A percentile compares a stretch with the other conserved stretches of the same genome.
These are phyloP conservation scores for Conticribra weissflogii DNA, from an alignment of 108 stramenopile genomes.

Conservation along the genomic window DNA sequence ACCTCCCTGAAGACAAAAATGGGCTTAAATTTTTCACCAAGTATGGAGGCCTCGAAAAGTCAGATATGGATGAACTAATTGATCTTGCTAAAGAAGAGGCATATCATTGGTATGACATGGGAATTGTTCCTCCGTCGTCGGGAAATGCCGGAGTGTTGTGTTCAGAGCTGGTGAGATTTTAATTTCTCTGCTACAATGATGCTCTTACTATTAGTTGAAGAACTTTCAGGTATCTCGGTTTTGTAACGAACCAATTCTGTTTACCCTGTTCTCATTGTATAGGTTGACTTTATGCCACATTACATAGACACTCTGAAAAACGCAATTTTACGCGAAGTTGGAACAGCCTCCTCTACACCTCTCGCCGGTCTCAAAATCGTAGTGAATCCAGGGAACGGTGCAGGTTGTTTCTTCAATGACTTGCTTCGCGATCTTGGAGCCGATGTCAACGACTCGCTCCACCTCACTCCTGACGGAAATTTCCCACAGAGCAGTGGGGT, in stretches of 20 bases:
- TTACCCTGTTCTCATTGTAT: background rate
- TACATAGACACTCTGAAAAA: conserved; percentile 55
- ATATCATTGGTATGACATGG: conserved; percentile 55
- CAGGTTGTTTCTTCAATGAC: conserved; percentile 73
- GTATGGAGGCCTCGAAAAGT: conserved; percentile 47
- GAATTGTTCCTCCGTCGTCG: conserved; percentile 71
- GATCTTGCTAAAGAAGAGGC: conserved; percentile 45
- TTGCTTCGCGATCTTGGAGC: conserved; percentile 74
- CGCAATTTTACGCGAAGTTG: conserved; percentile 57
- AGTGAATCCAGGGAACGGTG: conserved; percentile 81
- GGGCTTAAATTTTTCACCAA: conserved; percentile 80
- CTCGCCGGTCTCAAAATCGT: conserved; percentile 71
- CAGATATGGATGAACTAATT: conserved; percentile 48
- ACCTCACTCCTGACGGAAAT: conserved; percentile 57
- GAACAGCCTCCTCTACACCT: conserved; percentile 13
- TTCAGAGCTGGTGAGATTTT: conserved; percentile 40
- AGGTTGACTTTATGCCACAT: conserved; percentile 76
- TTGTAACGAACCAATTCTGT: no score
- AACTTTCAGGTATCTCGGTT: no score
- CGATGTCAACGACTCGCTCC: conserved; percentile 61
- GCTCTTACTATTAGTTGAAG: no score
- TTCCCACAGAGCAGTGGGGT: conserved; percentile 66
- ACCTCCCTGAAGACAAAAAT: conserved; percentile 82
- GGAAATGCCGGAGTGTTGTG: conserved; percentile 65
- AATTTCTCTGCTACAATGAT: background rate